These are phyloP conservation scores for Dictyostelium firmibasis DNA, from an alignment of 78 protist species.

Conservation along the genomic window DNA sequence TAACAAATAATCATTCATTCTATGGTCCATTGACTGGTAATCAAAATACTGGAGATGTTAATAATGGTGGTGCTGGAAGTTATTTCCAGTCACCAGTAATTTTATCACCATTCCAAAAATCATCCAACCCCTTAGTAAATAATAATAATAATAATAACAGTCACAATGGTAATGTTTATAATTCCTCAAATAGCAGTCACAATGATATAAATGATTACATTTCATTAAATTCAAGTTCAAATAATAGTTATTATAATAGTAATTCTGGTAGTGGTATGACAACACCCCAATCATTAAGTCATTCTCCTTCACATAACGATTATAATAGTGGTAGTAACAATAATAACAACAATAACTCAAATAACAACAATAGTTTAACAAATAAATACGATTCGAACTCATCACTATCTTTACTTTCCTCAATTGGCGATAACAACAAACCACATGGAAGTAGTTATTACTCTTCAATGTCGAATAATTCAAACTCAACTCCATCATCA, in stretches of 20 bases:
- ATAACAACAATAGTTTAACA: background rate
- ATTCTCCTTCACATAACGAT: conserved; percentile 26
- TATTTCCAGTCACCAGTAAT: conserved; percentile 24
- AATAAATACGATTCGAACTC: background rate
- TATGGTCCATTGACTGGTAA: background rate
- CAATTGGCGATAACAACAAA: conserved; percentile 22
- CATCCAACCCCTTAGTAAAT: background rate
- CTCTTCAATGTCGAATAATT: background rate
- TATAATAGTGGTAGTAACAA: background rate
- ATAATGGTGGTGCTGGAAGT: background rate
- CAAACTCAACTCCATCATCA: background rate
- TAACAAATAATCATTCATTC: background rate
- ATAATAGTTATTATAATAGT: background rate
- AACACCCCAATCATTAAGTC: conserved; percentile 14
- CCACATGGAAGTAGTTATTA: background rate
- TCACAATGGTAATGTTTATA: background rate
- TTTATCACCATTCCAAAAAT: conserved; percentile 23
- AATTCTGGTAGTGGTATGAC: conserved; percentile 17
- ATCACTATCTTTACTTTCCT: conserved; percentile 5
- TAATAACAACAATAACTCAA: background rate
- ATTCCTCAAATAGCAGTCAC: background rate
- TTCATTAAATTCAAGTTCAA: background rate
- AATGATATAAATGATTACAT: conserved; percentile 22
- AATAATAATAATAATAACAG: background rate
- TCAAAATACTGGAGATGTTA: background rate